Evolutionary conservation across 2,329 filamentous ascomycete species (phyloP), one percentile per base, ranked within the genome.

Genomic region (Magnaporthales sp.): DNA sequence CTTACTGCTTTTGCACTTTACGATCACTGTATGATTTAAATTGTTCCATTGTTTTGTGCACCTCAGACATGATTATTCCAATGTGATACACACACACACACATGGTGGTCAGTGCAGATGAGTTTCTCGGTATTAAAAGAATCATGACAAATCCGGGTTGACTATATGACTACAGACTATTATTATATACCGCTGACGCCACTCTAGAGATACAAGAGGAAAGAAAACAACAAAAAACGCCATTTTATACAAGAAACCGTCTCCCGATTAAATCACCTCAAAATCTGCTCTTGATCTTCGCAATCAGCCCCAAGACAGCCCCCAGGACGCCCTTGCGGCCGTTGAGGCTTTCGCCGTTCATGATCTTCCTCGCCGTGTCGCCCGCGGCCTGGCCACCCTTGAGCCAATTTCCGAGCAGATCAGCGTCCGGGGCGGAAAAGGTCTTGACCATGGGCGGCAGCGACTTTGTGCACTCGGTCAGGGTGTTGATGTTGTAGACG

Each of bases 391-490:
- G 8, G 19, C 19, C 9, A 6, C n/a, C 54, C 24, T 10, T 1
- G 10, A 64, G n/a, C 32, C 32, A 64, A 22, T 54, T 38, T 11
- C 19, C n/a, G n/a, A 64, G 3, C 8, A 26, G n/a, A n/a, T 22
- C n/a, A 11, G 51, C 22, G 62, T 64, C 62, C 2, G 62, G 30
- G 30, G 62, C 30, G 9, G 9, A 9, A 15, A 27, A 64, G 62
- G 62, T 19, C 22, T 13, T 46, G 13, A n/a, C 24, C 4, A 22
- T 6, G 11, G 31, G 22, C 3, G 80, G 83, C 6, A 86, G 74
- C 4, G 81, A 81, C 70, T 81, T 79, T 10, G 82, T 84, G 77
- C 84, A 86, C 69, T 86, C 84, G 19, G 79, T 82, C 60, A 86
- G 74, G 26, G 77, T 73, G 72, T 86, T 86, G 73, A 86, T 82